phyloP scores from a whole-genome alignment of 106 monocot genomes.

The Phalaenopsis aphrodite region DNA sequence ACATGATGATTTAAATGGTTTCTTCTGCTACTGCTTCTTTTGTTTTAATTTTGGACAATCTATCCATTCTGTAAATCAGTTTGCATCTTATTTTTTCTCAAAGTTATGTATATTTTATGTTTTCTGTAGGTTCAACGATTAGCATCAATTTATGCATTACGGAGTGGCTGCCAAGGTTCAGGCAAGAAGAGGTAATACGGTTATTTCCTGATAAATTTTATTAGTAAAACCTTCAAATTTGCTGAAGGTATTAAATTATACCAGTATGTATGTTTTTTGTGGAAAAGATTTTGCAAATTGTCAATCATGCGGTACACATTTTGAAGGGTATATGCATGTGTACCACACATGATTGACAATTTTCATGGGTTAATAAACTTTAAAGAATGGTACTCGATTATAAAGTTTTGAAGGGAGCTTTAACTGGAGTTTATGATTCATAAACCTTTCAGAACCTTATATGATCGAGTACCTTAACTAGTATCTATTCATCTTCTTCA shows the following conservation, averaged over 20 bases:
- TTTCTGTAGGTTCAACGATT: slow-evolving; percentile 64
- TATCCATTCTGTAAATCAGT: neutral
- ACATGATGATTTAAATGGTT: neutral
- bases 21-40: neutral
- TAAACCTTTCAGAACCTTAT: neutral
- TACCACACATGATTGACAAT: no score
- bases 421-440: neutral
- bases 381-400: no score
- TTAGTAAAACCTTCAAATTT: neutral
- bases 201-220: neutral
- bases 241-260: neutral
- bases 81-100: neutral
- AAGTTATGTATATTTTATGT: neutral
- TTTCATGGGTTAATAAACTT: no score
- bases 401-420: neutral
- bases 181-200: slow-evolving; percentile 83
- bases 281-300: neutral
- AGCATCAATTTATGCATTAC: slow-evolving; percentile 79
- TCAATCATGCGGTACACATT: neutral
- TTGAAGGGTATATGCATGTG: no score
- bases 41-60: neutral
- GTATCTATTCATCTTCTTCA: no score
- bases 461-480: no score
- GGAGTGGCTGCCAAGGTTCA: slow-evolving; percentile 71
- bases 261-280: neutral